Base-by-base conservation (phyloP, 768 basidiomycete species). In the Lenzites betulinus region DNA sequence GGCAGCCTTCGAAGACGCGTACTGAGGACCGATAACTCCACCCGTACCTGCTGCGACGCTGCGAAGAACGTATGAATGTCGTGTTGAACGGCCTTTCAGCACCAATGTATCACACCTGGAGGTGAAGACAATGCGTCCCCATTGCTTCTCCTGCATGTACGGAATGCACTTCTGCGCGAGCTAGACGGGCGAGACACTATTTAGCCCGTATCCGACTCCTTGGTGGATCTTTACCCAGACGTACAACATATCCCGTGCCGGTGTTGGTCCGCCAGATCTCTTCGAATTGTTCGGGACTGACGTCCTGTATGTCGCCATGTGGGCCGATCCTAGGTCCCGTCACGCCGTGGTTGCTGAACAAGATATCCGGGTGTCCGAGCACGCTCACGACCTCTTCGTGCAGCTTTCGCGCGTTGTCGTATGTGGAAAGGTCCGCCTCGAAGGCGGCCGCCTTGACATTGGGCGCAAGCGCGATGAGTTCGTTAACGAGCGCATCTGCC, bases 1-100 rank as follows among this genome's bases (percentile, higher is more conserved):
- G 2, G 82, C 83, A 1, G 81, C 77, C 60, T 84, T 84, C 0
- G 82, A 82, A 0, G 81, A 83, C 7, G 83, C 81, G 54, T 84
- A 83, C 58, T 84, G 83, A 0, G 83, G 82, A 0, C 83, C 83
- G 44, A 84, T 73, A 1, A 83, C 79, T 1, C 83, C 83, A 13
- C 82, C 83, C 25, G 76, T 80, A 1, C 78, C 81, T 7, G 82
- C 79, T 13, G 82, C 82, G 39, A 83, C 78, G 61, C 82, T 81
- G 22, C 11, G 23, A 22, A 25, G n/a, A n/a, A n/a, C n/a, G n/a
- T n/a, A 18, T 39, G 7, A 39, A 39, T 13, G n/a, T 28, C 16
- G 20, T 30, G 4, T 33, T 2, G 20, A 20, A 62, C 20, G 18
- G 43, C 3, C 5, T 3, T 42, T 22, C 44, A 18, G n/a, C 20